These are phyloP conservation scores for Phytophthora pini DNA, from an alignment of 352 stramenopile species.

Conservation along the genomic window DNA sequence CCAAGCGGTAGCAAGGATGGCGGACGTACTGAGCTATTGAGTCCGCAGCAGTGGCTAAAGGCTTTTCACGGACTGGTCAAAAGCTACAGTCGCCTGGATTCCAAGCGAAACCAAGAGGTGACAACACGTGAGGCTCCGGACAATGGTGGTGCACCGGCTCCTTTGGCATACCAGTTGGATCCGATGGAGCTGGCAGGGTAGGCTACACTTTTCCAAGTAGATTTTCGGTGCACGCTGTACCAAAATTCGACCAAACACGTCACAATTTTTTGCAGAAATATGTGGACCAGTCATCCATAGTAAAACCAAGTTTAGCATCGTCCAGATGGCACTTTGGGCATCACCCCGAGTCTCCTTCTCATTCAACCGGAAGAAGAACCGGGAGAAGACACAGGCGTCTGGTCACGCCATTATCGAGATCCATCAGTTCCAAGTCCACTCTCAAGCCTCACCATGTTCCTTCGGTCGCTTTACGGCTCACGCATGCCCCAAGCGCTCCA, in stretches of 20 bases:
- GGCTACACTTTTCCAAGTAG: slow-evolving; percentile 6
- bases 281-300: not conserved
- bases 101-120: slow-evolving; percentile 51
- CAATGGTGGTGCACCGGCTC: slow-evolving; percentile 8
- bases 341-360: slow-evolving; percentile 5
- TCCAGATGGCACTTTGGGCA: slow-evolving; percentile 1
- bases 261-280: slow-evolving; percentile 6
- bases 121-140: slow-evolving; percentile 16
- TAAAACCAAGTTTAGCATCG: slow-evolving; percentile 4
- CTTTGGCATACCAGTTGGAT: slow-evolving; percentile 24
- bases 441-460: slow-evolving; percentile 56
- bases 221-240: not conserved
- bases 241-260: slow-evolving; percentile 5
- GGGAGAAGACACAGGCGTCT: slow-evolving; percentile 23
- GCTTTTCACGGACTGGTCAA: slow-evolving; percentile 66
- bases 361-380: slow-evolving; percentile 27
- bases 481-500: slow-evolving; percentile 81
- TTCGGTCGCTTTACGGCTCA: slow-evolving; percentile 78
- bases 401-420: slow-evolving; percentile 12
- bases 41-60: slow-evolving; percentile 67
- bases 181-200: slow-evolving; percentile 27
- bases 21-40: slow-evolving; percentile 60
- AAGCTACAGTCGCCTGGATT: slow-evolving; percentile 60
- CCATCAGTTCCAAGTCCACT: slow-evolving; percentile 6
- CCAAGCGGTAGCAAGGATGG: slow-evolving; percentile 39